A percentile compares a stretch with the other conserved stretches of the same genome.
phyloP scores from a whole-genome alignment of 371 early-diverging fungal genomes.

The Zychaea mexicana region DNA sequence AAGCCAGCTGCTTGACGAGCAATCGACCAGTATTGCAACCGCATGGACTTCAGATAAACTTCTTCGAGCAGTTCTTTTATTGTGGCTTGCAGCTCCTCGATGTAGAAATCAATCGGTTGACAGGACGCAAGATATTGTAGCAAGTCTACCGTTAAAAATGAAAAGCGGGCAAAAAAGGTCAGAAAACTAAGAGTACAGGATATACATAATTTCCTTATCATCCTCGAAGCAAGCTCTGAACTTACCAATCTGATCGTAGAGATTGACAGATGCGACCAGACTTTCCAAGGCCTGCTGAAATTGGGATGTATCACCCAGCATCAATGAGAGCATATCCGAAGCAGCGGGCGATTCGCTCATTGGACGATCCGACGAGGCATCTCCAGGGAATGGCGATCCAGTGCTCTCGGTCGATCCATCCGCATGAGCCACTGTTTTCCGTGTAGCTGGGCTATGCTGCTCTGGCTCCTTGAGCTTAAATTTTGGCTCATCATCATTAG shows the following conservation, averaged over 20 bases:
- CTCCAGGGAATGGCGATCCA: not conserved
- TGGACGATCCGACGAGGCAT: not conserved
- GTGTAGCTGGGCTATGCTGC: conserved; percentile 12
- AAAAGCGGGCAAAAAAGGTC: no score
- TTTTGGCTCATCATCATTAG: conserved; percentile 16
- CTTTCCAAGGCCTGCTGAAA: conserved; percentile 65
- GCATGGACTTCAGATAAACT: conserved; percentile 78
- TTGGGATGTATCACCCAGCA: conserved; percentile 68
- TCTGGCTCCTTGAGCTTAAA: conserved; percentile 63
- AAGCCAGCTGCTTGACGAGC: conserved; percentile 86
- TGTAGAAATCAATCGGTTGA: conserved; percentile 56
- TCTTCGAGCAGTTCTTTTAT: conserved; percentile 75
- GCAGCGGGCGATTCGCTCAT: conserved; percentile 7
- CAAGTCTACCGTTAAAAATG: conserved; percentile 64
- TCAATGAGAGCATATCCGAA: conserved; percentile 56
- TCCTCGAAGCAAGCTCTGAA: not conserved
- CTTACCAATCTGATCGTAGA: conserved; percentile 78
- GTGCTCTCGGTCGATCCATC: not conserved
- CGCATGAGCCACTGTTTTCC: not conserved
- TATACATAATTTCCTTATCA: no score
- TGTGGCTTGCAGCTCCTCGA: conserved; percentile 57
- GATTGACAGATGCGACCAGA: conserved; percentile 67
- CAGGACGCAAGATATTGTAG: conserved; percentile 83
- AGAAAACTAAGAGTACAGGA: no score
- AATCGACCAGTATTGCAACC: conserved; percentile 76